Evolutionary conservation across 257 asterid genomes (phyloP).

Genomic region (Leptodermis oblonga): DNA sequence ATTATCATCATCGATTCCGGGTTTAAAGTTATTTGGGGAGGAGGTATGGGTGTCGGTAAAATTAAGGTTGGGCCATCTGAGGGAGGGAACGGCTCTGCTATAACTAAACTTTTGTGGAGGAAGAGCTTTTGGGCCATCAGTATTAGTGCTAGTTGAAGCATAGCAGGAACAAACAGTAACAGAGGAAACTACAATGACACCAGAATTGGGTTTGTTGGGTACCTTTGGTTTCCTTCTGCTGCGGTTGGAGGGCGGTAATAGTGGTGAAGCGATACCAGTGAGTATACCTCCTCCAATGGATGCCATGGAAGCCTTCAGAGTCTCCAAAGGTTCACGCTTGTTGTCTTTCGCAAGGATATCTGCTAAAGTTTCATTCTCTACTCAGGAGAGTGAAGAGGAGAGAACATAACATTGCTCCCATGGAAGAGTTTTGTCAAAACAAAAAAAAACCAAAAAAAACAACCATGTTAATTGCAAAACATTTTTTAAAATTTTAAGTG

Average conservation of each 20-base stretch:
- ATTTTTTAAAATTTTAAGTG: no score
- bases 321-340: no score
- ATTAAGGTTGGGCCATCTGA: slow-evolving; percentile 93
- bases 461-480: no score
- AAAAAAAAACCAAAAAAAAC: no score
- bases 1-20: slow-evolving; percentile 6
- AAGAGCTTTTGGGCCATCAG: slow-evolving; percentile 39
- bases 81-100: slow-evolving; percentile 81
- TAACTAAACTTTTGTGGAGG: slow-evolving; percentile 62
- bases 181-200: slow-evolving; percentile 11
- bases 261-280: slow-evolving; percentile 43
- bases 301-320: no score
- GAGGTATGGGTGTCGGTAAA: slow-evolving; percentile 35
- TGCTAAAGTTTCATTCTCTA: no score
- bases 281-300: no score
- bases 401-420: no score
- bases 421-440: no score
- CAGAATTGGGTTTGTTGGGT: slow-evolving; percentile 8
- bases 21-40: slow-evolving; percentile 14
- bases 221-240: slow-evolving; percentile 42
- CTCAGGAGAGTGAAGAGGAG: no score
- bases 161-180: slow-evolving; percentile 52
- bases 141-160: slow-evolving; percentile 32
- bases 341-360: no score
- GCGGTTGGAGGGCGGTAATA: slow-evolving; percentile 28